phyloP scores from a whole-genome alignment of 306 rosid genomes.

The Quercus glauca region DNA sequence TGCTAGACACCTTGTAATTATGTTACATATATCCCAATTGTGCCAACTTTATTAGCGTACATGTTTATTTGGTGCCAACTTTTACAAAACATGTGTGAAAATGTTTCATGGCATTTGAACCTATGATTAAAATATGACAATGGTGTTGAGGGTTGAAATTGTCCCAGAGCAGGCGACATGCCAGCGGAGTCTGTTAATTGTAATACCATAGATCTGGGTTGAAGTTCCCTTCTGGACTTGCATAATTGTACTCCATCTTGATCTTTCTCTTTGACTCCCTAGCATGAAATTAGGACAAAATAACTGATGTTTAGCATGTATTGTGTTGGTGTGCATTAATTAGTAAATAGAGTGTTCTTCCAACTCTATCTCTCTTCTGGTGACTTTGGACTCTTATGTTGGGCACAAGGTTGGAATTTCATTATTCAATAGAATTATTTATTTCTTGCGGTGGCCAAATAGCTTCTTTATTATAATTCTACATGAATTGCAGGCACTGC shows the following conservation, averaged over 20 bases:
- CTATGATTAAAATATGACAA: background rate
- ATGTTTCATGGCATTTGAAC: background rate
- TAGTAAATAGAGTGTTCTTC: background rate
- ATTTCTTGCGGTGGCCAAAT: background rate
- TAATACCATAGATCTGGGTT: background rate
- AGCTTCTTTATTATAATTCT: constrained; percentile 10
- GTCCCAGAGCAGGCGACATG: background rate
- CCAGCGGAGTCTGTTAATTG: background rate
- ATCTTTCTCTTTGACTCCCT: background rate
- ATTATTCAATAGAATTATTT: background rate
- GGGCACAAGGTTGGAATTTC: background rate
- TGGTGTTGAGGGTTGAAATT: background rate
- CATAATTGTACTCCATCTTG: background rate
- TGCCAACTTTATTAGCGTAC: too few species aligned
- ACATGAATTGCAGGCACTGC: constrained; percentile 65
- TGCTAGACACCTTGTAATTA: too few species aligned
- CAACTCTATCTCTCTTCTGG: background rate
- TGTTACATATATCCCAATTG: too few species aligned
- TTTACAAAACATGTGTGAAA: too few species aligned
- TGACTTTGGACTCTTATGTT: background rate
- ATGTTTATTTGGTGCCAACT: too few species aligned
- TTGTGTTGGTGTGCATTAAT: background rate
- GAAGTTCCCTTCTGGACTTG: background rate
- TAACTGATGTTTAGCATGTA: background rate
- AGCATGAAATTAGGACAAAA: background rate